A percentile compares a stretch with the other conserved stretches of the same genome.
These are phyloP conservation scores for Glarea lozoyensis DNA, from an alignment of 495 filamentous ascomycete species.

Conservation along the genomic window DNA sequence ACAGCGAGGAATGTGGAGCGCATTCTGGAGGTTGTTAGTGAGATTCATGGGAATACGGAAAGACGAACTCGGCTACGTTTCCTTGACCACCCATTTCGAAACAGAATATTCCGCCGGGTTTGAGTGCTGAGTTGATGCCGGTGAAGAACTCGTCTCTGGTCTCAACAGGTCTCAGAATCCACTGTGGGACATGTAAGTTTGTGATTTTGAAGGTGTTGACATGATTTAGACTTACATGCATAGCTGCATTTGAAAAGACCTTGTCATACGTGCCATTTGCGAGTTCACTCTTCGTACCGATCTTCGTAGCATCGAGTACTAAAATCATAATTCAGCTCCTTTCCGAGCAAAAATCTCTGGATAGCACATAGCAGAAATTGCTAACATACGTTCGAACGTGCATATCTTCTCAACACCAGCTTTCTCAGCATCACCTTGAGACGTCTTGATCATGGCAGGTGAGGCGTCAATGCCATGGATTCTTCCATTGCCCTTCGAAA, in stretches of 20 bases:
- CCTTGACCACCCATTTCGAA: slow-evolving; percentile 71
- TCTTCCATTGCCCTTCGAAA: slow-evolving; percentile 29
- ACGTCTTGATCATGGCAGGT: slow-evolving; percentile 51
- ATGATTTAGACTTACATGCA: slow-evolving; percentile 34
- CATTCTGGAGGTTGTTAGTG: slow-evolving; percentile 21
- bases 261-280: slow-evolving; percentile 40
- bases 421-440: slow-evolving; percentile 24
- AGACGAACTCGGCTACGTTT: slow-evolving; percentile 49
- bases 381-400: slow-evolving; percentile 32
- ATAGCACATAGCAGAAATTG: neutral
- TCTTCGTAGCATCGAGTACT: slow-evolving; percentile 12
- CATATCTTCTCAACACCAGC: slow-evolving; percentile 20
- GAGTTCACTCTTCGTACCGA: slow-evolving; percentile 13
- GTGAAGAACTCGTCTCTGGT: slow-evolving; percentile 30
- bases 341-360: neutral
- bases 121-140: slow-evolving; percentile 39
- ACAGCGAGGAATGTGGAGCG: slow-evolving; percentile 46
- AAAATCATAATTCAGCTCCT: neutral
- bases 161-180: slow-evolving; percentile 49
- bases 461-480: slow-evolving; percentile 63
- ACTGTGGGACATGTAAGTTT: slow-evolving; percentile 22
- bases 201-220: neutral
- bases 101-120: slow-evolving; percentile 49
- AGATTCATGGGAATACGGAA: neutral
- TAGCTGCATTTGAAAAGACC: slow-evolving; percentile 68